Base-by-base conservation (phyloP, 306 rosid species). In the Clitoria ternatea region DNA sequence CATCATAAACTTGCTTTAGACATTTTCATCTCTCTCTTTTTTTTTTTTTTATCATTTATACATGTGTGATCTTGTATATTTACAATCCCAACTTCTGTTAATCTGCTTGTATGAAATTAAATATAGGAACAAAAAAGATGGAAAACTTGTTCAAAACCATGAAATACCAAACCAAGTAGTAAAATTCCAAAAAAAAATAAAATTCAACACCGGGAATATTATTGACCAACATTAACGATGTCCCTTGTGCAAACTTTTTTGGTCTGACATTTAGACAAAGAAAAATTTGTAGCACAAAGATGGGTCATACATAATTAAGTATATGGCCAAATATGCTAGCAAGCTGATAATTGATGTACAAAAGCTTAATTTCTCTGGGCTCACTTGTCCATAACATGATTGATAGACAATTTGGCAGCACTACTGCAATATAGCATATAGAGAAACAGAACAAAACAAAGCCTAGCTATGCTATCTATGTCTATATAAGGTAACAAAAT, bases 361-460 rank as follows among this genome's bases (percentile, higher is more conserved):
- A 79, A 81, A 66, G 70, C 32, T 49, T n/a, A n/a, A n/a, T n/a
- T 20, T 29, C 30, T 48, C 15, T 69, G 57, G 70, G 64, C 26
- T 59, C 36, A 40, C 23, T 74, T 15, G 64, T 36, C 50, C 47
- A 24, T 29, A 29, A 29, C 26, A 45, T 76, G 66, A 80, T 72
- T 61, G 84, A 79, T 79, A 65, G 83, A 77, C 55, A 80, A 77
- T 77, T 53, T 62, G 77, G 76, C 61, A 57, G 52, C 27, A 59
- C 26, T 39, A 68, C 15, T 40, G 29, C 66, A 57, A 69, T 50
- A 61, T 50, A 61, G 79, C 52, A 72, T 50, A 49, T 73, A 20
- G 50, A 27, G 45, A 42, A 57, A 68, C 74, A 82, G 13, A 79
- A 69, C 62, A 77, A 69, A 80, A 73, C 69, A 79, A 74, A 73